Evolutionary conservation across 2,329 filamentous ascomycete species (phyloP).

Genomic region (Fusarium duplospermum): DNA sequence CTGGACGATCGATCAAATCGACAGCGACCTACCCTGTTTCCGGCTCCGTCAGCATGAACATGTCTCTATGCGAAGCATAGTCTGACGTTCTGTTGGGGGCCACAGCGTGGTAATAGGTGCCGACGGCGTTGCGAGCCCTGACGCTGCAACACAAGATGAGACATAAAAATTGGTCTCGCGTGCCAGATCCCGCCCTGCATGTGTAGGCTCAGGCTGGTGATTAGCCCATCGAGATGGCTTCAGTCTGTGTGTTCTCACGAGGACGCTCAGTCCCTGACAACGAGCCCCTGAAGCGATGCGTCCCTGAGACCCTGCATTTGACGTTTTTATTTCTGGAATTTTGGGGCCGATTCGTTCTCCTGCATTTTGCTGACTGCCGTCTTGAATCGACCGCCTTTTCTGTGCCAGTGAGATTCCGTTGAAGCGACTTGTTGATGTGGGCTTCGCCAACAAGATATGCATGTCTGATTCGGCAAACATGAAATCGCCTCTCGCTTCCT

Average conservation of each 20-base stretch:
- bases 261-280: slow-evolving; percentile 21
- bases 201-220: slow-evolving; percentile 19
- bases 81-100: neutral
- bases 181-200: slow-evolving; percentile 35
- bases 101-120: neutral
- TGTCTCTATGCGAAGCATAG: neutral
- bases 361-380: neutral
- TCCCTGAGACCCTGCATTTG: slow-evolving; percentile 37
- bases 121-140: neutral
- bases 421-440: slow-evolving; percentile 2
- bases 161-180: slow-evolving; percentile 33
- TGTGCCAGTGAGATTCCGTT: neutral
- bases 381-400: neutral
- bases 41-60: neutral
- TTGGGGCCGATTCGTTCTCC: neutral
- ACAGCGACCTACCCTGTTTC: neutral
- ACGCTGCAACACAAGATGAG: slow-evolving; percentile 28
- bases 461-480: neutral
- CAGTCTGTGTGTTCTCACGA: slow-evolving; percentile 20
- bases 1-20: neutral
- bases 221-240: slow-evolving; percentile 20
- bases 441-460: neutral
- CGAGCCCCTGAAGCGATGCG: neutral
- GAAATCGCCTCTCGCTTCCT: neutral
- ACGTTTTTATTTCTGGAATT: slow-evolving; percentile 15